phyloP scores from a whole-genome alignment of 2,329 filamentous ascomycete genomes.

The Anthostomella pinea region DNA sequence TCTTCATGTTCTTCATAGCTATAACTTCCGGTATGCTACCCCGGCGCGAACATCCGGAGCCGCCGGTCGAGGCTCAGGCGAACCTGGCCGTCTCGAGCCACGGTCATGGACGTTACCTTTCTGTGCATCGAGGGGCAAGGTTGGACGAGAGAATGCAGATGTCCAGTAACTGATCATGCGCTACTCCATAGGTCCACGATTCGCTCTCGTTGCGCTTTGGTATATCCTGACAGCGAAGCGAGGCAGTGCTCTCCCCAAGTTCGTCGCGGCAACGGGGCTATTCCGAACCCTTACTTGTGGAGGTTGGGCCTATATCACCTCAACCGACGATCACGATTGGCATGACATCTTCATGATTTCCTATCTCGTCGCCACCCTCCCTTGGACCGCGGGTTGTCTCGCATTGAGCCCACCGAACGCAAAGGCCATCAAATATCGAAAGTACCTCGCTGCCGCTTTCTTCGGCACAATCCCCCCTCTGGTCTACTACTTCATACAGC shows the following conservation, averaged over 20 bases:
- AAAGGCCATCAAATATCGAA: slow-evolving; percentile 81
- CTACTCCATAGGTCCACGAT: slow-evolving; percentile 67
- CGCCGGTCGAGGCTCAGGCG: no score
- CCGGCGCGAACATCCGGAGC: no score
- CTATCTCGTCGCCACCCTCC: slow-evolving; percentile 88
- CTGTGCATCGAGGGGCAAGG: no score
- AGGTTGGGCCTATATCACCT: slow-evolving; percentile 98
- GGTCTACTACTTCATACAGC: slow-evolving; percentile 96
- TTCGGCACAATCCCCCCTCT: slow-evolving; percentile 88
- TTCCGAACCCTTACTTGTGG: slow-evolving; percentile 92
- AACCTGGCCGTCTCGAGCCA: no score
- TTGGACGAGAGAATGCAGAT: no score
- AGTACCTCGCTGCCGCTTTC: slow-evolving; percentile 77
- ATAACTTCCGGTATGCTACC: slow-evolving; percentile 85
- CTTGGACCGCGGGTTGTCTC: slow-evolving; percentile 92
- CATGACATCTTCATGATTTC: slow-evolving; percentile 99
- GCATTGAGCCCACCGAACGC: slow-evolving; percentile 82
- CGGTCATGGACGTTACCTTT: no score
- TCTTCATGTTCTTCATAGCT: slow-evolving; percentile 97
- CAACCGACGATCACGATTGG: slow-evolving; percentile 97
- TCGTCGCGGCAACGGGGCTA: slow-evolving; percentile 75
- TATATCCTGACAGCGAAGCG: slow-evolving; percentile 82
- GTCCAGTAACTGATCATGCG: slow-evolving; percentile 14
- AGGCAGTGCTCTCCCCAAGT: slow-evolving; percentile 72
- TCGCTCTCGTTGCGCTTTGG: slow-evolving; percentile 86